Percentiles rank a stretch among this genome's conserved stretches.
Evolutionary conservation across 768 basidiomycete species (phyloP).

Genomic region (Rhizopogon salebrosus): DNA sequence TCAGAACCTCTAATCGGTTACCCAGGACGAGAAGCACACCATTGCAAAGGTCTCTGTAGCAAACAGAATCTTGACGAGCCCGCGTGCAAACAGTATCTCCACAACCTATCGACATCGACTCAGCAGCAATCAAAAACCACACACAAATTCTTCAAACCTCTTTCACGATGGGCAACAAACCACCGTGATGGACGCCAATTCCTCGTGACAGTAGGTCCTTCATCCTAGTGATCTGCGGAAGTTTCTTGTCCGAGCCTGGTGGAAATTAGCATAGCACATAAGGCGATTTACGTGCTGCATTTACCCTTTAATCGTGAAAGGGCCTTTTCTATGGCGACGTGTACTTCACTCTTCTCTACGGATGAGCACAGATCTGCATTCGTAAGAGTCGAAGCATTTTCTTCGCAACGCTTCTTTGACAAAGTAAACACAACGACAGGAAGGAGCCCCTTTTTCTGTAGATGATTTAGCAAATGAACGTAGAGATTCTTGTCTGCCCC

Average conservation of each 20-base stretch:
- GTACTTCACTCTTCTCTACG: slow-evolving; percentile 95
- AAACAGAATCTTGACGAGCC: slow-evolving; percentile 93
- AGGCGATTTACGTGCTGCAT: slow-evolving; percentile 8
- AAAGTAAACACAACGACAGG: slow-evolving; percentile 97
- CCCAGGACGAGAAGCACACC: slow-evolving; percentile 42
- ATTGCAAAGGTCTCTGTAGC: slow-evolving; percentile 99
- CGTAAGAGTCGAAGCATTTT: slow-evolving; percentile 85
- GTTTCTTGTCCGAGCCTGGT: slow-evolving; percentile 74
- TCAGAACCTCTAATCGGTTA: slow-evolving; percentile 8
- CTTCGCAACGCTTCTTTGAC: slow-evolving; percentile 95
- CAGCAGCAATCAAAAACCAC: neutral
- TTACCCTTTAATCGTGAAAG: slow-evolving; percentile 85
- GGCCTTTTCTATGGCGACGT: slow-evolving; percentile 90
- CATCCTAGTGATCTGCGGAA: slow-evolving; percentile 92
- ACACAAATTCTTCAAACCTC: slow-evolving; percentile 50
- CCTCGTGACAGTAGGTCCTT: slow-evolving; percentile 85
- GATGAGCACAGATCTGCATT: slow-evolving; percentile 86
- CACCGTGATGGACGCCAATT: slow-evolving; percentile 97
- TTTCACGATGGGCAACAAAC: slow-evolving; percentile 93
- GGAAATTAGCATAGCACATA: slow-evolving; percentile 3
- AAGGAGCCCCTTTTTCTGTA: slow-evolving; percentile 80
- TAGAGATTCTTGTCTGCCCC: slow-evolving; percentile 87
- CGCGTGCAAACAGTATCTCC: slow-evolving; percentile 92
- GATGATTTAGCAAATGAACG: slow-evolving; percentile 82
- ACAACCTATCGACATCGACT: slow-evolving; percentile 58